phyloP scores from a whole-genome alignment of 345 rosid genomes.

The Jatropha curcas region DNA sequence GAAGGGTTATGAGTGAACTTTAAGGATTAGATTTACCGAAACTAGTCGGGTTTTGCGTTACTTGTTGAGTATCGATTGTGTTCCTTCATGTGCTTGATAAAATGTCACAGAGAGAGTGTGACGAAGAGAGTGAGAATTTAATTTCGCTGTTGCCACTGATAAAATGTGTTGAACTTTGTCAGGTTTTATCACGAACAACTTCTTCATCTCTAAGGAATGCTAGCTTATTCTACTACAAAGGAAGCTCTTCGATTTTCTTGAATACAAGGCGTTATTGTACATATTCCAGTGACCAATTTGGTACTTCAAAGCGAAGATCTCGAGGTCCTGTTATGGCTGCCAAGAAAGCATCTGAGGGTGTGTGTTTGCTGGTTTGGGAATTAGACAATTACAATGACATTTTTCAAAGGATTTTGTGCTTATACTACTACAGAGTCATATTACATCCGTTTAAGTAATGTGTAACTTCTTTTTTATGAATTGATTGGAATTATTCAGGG shows the following conservation, averaged over 20 bases:
- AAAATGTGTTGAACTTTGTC: slow-evolving; percentile 20
- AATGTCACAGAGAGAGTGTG: slow-evolving; percentile 20
- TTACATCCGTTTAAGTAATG: not conserved
- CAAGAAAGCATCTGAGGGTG: slow-evolving; percentile 75
- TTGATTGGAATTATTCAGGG: slow-evolving; percentile 45
- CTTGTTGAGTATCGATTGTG: not conserved
- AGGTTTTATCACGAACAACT: slow-evolving; percentile 59
- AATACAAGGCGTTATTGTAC: slow-evolving; percentile 44
- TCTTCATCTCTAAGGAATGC: slow-evolving; percentile 50
- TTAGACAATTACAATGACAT: not conserved
- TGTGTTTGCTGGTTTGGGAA: slow-evolving; percentile 6
- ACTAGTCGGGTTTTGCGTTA: not conserved
- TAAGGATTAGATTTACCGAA: too few species aligned
- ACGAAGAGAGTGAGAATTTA: too few species aligned
- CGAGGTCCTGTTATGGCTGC: slow-evolving; percentile 96
- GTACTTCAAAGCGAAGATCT: slow-evolving; percentile 71
- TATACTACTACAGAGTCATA: not conserved
- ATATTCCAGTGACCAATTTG: slow-evolving; percentile 40
- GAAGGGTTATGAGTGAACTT: too few species aligned
- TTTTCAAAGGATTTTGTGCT: not conserved
- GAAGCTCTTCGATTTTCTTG: slow-evolving; percentile 48
- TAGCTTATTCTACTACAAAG: slow-evolving; percentile 38
- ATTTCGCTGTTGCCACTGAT: slow-evolving; percentile 11
- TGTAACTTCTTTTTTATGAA: slow-evolving; percentile 2
- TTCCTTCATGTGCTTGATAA: slow-evolving; percentile 40